Evolutionary conservation across 805 yeast genomes (phyloP).

Genomic region (Starmerella stigmatis): DNA sequence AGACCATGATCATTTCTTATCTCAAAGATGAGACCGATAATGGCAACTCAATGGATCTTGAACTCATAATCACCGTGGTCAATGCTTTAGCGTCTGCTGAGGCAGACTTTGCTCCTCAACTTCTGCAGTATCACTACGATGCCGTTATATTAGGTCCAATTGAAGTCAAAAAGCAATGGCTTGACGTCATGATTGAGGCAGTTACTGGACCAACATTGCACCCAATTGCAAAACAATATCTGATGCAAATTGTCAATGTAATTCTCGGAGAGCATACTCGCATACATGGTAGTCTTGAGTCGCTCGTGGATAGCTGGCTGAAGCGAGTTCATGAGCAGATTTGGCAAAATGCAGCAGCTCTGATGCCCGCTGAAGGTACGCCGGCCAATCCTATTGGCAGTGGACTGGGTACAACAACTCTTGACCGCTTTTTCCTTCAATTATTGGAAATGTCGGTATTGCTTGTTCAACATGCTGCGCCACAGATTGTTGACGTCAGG

Average conservation of each 20-base stretch:
- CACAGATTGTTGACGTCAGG: slow-evolving; percentile 45
- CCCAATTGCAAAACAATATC: slow-evolving; percentile 10
- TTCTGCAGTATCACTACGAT: slow-evolving; percentile 12
- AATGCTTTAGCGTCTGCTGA: slow-evolving; percentile 3
- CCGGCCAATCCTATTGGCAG: slow-evolving; percentile 16
- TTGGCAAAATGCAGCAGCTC: slow-evolving; percentile 53
- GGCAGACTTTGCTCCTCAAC: neutral
- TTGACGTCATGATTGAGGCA: slow-evolving; percentile 1
- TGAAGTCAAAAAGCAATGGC: slow-evolving; percentile 12
- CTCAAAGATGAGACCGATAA: neutral
- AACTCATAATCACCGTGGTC: slow-evolving; percentile 5
- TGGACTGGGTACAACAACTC: slow-evolving; percentile 29
- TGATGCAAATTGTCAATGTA: slow-evolving; percentile 43
- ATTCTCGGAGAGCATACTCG: slow-evolving; percentile 54
- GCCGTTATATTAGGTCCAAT: neutral
- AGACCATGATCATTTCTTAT: slow-evolving; percentile 32
- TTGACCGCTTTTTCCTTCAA: slow-evolving; percentile 67
- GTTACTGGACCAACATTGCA: slow-evolving; percentile 6
- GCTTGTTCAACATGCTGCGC: slow-evolving; percentile 58
- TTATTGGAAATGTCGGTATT: slow-evolving; percentile 71
- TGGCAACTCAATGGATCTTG: slow-evolving; percentile 8
- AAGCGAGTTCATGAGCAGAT: slow-evolving; percentile 48
- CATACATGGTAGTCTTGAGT: slow-evolving; percentile 36
- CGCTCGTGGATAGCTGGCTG: slow-evolving; percentile 50
- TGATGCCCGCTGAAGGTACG: slow-evolving; percentile 38